Base-by-base conservation (phyloP, 768 basidiomycete genomes). In the Tylopilus subfusipes region DNA sequence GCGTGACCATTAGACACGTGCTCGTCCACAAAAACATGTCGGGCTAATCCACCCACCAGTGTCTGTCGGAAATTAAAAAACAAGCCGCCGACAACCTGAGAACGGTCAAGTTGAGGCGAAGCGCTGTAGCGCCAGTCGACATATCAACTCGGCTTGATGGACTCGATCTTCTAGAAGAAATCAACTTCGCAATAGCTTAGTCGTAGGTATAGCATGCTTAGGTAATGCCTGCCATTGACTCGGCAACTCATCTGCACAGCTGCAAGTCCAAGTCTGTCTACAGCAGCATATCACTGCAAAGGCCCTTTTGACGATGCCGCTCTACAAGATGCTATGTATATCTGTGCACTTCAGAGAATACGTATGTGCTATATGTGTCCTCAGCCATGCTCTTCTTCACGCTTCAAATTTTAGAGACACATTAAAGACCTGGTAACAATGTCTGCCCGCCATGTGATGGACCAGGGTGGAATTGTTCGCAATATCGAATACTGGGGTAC, bases 271-370 rank as follows among this genome's bases (percentile, higher is more conserved):
- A 27, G 25, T 27, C 25, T 27, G n/a, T n/a, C n/a, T n/a, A n/a
- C n/a, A n/a, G n/a, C n/a, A n/a, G n/a, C n/a, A 29, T 11, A 31
- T 9, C 31, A 11, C 31, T 31, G 31, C 31, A 43, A 33, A 24
- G n/a, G n/a, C n/a, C n/a, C n/a, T n/a, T n/a, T n/a, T n/a, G n/a
- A 39, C 61, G 22, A 95, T 95, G 92, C 91, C 91, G 6, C 80
- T 93, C 66, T 95, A 95, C 74, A 84, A 92, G 64, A 82, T 95
- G 78, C 64, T 93, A 47, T 93, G 91, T 66, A 90, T 94, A 55
- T 78, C 91, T 1, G 80, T 82, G 5, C 91, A 93, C 67, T 84
- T 84, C 58, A 70, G 73, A 16, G 79, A 86, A 80, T 92, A 86
- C 66, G 90, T 90, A 56, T 50, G 84, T 75, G 11, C 13, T 22